phyloP scores from a whole-genome alignment of 441 rosid genomes.

The Pelargonium citronellum region DNA sequence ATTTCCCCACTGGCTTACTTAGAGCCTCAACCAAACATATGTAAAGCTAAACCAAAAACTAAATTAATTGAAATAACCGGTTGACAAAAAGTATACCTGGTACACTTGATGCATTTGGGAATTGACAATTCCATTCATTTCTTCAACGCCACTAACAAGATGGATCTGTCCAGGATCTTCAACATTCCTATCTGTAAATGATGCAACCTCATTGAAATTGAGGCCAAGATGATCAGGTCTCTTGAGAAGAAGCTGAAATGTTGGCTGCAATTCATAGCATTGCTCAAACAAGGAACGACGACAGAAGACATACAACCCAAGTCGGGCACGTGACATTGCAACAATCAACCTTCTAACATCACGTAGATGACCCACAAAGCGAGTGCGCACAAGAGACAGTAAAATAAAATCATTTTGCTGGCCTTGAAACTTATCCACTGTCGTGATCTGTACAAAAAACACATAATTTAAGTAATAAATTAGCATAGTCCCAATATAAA shows the following conservation, averaged over 20 bases:
- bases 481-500: background rate
- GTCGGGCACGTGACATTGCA: constrained; percentile 99
- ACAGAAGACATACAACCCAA: constrained; percentile 87
- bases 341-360: constrained; percentile 95
- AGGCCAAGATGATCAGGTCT: constrained; percentile 81
- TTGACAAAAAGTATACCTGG: constrained; percentile 43
- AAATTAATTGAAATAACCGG: background rate
- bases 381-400: constrained; percentile 91
- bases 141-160: constrained; percentile 59
- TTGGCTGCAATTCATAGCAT: constrained; percentile 95
- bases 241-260: constrained; percentile 70
- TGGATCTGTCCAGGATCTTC: constrained; percentile 61
- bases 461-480: constrained; percentile 3
- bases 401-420: constrained; percentile 93
- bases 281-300: constrained; percentile 91
- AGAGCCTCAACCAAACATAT: background rate
- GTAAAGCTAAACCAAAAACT: background rate
- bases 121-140: constrained; percentile 63
- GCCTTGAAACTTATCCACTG: constrained; percentile 99
- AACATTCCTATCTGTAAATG: constrained; percentile 66
- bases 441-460: constrained; percentile 57
- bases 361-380: constrained; percentile 96
- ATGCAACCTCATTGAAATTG: constrained; percentile 52
- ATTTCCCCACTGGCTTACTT: background rate
- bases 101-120: constrained; percentile 48